These are phyloP conservation scores for Monilinia aucupariae DNA, from an alignment of 2,329 filamentous ascomycete species.

Conservation along the genomic window DNA sequence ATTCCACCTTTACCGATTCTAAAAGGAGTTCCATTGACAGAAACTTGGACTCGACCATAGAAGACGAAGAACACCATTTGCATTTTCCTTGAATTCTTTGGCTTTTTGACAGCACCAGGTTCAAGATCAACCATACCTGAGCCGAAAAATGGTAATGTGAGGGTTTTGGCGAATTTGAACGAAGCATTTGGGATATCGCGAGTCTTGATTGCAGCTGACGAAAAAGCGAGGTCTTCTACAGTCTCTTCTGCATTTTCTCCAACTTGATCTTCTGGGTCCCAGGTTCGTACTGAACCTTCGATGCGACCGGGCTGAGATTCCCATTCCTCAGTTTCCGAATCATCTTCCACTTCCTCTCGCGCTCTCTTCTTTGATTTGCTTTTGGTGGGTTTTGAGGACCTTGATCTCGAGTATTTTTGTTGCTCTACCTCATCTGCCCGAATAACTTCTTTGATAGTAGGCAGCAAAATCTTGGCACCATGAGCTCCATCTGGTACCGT, in stretches of 20 bases:
- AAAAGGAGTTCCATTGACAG: conserved; percentile 69
- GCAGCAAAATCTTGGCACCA: conserved; percentile 52
- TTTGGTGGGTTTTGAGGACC: conserved; percentile 21
- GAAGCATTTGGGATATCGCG: conserved; percentile 57
- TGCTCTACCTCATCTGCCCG: conserved; percentile 59
- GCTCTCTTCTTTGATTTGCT: conserved; percentile 28
- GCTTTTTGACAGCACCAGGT: conserved; percentile 73
- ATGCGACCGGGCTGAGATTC: conserved; percentile 62
- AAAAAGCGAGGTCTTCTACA: conserved; percentile 49
- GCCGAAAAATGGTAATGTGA: conserved; percentile 80
- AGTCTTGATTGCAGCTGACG: conserved; percentile 48
- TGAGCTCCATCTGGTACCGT: conserved; percentile 43
- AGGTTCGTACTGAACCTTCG: conserved; percentile 57
- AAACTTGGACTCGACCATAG: conserved; percentile 74
- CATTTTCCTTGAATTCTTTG: conserved; percentile 92
- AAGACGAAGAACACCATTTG: conserved; percentile 95
- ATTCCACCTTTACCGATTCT: conserved; percentile 81
- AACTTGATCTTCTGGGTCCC: conserved; percentile 56
- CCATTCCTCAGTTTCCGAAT: conserved; percentile 62
- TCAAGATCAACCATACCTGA: conserved; percentile 86
- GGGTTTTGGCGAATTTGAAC: conserved; percentile 85
- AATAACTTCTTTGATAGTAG: conserved; percentile 70
- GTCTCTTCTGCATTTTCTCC: conserved; percentile 50
- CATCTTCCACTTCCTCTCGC: conserved; percentile 40
- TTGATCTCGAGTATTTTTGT: conserved; percentile 29